phyloP scores from a whole-genome alignment of 257 asterid genomes.

The Datura wrightii region DNA sequence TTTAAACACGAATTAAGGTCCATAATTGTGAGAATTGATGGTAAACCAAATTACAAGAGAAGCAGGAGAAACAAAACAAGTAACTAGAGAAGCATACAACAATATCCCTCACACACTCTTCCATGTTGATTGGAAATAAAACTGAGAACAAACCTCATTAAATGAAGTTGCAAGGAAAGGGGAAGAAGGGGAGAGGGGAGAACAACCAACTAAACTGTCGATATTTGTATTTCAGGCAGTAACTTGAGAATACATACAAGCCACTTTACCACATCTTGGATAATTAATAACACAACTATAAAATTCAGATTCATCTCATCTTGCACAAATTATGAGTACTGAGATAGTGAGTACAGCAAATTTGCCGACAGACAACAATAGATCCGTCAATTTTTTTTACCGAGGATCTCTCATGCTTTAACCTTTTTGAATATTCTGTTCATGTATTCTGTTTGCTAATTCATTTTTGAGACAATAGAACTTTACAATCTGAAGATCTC shows the following conservation, averaged over 20 bases:
- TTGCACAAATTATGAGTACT: conserved; percentile 21
- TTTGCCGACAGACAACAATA: neutral
- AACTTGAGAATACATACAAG: neutral
- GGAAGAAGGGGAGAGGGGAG: neutral
- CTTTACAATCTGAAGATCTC: conserved; percentile 14
- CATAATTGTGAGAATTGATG: neutral
- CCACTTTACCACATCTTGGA: conserved; percentile 15
- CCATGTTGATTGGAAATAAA: conserved; percentile 19
- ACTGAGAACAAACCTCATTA: conserved; percentile 4
- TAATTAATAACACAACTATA: conserved; percentile 1
- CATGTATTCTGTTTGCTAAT: neutral
- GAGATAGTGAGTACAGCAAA: conserved; percentile 13
- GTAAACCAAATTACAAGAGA: neutral
- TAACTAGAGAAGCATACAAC: neutral
- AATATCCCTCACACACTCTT: conserved; percentile 6
- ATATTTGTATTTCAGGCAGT: conserved; percentile 19
- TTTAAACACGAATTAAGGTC: neutral
- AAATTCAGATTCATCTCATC: conserved; percentile 24
- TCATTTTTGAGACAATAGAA: neutral
- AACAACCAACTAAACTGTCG: conserved; percentile 21
- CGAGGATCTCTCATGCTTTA: conserved; percentile 6
- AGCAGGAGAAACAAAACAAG: conserved; percentile 3
- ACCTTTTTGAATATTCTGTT: conserved; percentile 27
- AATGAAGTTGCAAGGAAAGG: conserved; percentile 5
- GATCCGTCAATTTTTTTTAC: neutral